Percentiles rank a stretch among this genome's conserved stretches.
These are phyloP conservation scores for Aspergillus brasiliensis DNA, from an alignment of 2,329 filamentous ascomycete species.

Conservation along the genomic window DNA sequence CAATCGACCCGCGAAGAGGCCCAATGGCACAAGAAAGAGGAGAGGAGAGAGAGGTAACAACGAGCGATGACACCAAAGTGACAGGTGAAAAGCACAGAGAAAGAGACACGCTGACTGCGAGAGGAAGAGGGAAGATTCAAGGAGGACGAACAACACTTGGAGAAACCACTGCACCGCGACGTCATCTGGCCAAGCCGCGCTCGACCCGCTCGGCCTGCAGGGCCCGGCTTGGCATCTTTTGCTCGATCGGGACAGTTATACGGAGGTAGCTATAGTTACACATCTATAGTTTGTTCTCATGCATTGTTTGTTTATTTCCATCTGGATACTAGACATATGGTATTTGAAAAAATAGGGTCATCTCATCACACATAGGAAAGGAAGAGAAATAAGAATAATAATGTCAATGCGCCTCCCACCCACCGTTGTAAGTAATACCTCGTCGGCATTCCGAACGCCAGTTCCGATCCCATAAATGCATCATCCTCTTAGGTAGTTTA, in stretches of 20 bases:
- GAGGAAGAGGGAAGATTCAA: slow-evolving; percentile 6
- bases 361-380: background rate
- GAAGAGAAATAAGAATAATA: background rate
- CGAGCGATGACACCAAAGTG: background rate
- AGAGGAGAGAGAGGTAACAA: background rate
- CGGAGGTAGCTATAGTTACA: background rate
- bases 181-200: slow-evolving; percentile 5
- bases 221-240: slow-evolving; percentile 4
- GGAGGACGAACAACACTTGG: background rate
- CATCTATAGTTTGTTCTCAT: background rate
- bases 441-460: slow-evolving; percentile 21
- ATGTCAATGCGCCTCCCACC: background rate
- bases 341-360: background rate
- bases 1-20: background rate
- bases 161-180: background rate
- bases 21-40: slow-evolving; percentile 6
- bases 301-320: too few species aligned
- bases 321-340: too few species aligned
- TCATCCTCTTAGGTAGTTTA: slow-evolving; percentile 20
- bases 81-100: background rate
- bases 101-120: slow-evolving; percentile 3
- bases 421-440: slow-evolving; percentile 1
- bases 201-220: slow-evolving; percentile 7
- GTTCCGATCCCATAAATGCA: slow-evolving; percentile 22
- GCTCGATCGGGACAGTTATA: background rate